Percentiles rank a stretch among this genome's conserved stretches.
phyloP scores from a whole-genome alignment of 208 protist species.

The Endotrypanum monterogeii region DNA sequence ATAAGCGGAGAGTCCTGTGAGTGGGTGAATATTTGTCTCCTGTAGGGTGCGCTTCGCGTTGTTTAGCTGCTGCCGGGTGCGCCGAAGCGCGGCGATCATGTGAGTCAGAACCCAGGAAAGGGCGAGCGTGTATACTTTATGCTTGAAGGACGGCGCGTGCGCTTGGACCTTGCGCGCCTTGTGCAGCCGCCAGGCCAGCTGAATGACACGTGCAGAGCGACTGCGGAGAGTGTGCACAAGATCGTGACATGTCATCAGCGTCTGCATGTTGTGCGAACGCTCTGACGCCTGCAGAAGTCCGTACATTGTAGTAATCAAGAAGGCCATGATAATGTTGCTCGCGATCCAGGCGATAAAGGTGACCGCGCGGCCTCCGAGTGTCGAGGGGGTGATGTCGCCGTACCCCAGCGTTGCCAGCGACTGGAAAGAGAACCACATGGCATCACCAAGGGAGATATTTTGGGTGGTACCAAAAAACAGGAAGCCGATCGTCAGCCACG shows the following conservation, averaged over 20 bases:
- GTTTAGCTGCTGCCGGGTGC: constrained; percentile 45
- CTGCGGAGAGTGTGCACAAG: constrained; percentile 45
- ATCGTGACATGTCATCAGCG: constrained; percentile 50
- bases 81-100: constrained; percentile 42
- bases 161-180: constrained; percentile 24
- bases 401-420: constrained; percentile 77
- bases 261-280: constrained; percentile 54
- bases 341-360: constrained; percentile 53
- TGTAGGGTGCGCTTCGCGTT: constrained; percentile 38
- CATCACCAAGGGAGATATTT: constrained; percentile 40
- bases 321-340: constrained; percentile 48
- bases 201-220: constrained; percentile 55
- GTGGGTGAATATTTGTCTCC: constrained; percentile 39
- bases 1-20: constrained; percentile 47
- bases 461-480: constrained; percentile 64
- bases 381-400: constrained; percentile 71
- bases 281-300: constrained; percentile 34
- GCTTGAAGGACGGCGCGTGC: constrained; percentile 26
- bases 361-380: constrained; percentile 46
- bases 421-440: constrained; percentile 83
- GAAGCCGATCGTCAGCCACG: constrained; percentile 54
- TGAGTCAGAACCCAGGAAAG: constrained; percentile 43
- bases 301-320: constrained; percentile 27
- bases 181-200: constrained; percentile 57
- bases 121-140: constrained; percentile 30